Evolutionary conservation across 2,329 filamentous ascomycete genomes (phyloP).

Genomic region (Fusarium annulatum): DNA sequence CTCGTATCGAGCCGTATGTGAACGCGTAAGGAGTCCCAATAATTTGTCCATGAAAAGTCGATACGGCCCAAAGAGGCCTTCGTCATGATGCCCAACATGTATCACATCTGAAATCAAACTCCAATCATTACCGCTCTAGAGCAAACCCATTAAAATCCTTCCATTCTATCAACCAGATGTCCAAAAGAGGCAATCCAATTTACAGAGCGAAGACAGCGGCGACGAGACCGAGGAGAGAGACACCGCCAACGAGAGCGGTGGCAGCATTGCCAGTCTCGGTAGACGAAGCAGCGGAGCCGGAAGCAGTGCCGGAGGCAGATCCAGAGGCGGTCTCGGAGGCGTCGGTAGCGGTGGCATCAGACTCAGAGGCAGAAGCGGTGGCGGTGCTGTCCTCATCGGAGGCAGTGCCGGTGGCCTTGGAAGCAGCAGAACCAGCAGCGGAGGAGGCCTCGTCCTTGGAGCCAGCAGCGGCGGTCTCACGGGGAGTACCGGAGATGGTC

Average conservation of each 20-base stretch:
- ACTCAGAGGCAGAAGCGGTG: constrained; percentile 34
- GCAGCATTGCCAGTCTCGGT: constrained; percentile 51
- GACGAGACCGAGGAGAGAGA: constrained; percentile 59
- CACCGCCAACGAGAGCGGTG: constrained; percentile 53
- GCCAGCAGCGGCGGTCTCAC: constrained; percentile 46
- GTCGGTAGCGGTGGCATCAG: constrained; percentile 25
- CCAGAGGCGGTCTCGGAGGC: constrained; percentile 32
- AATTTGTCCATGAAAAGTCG: constrained; percentile 45
- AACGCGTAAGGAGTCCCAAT: constrained; percentile 41
- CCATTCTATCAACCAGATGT: constrained; percentile 7
- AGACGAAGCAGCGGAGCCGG: constrained; percentile 38
- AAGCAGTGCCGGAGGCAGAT: constrained; percentile 39
- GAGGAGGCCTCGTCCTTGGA: constrained; percentile 39
- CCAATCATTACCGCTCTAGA: constrained; percentile 41
- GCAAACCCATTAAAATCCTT: constrained; percentile 40
- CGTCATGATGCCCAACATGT: constrained; percentile 34
- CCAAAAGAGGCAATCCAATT: constrained; percentile 34
- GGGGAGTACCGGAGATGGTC: constrained; percentile 53
- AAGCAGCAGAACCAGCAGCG: constrained; percentile 40
- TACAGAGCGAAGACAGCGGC: constrained; percentile 65
- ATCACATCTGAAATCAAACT: constrained; percentile 36
- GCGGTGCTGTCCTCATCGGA: constrained; percentile 34
- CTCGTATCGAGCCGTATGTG: constrained; percentile 41
- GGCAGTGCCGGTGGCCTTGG: constrained; percentile 43
- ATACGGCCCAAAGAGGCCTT: constrained; percentile 24